Base-by-base conservation (phyloP, 148 eudicot genomes). In the Rhododendron ovatum region DNA sequence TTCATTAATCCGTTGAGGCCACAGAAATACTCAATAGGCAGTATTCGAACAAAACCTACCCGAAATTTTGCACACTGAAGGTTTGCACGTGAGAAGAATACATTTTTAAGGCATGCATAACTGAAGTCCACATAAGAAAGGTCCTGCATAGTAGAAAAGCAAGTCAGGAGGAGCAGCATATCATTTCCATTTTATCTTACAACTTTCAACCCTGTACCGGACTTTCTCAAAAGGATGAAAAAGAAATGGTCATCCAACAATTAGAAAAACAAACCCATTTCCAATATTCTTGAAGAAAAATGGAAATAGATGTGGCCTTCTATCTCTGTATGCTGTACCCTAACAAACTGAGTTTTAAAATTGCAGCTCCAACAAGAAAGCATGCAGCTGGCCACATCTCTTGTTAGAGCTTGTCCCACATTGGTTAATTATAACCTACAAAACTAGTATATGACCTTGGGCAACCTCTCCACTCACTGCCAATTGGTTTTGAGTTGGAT, bases 61-160 rank as follows among this genome's bases (percentile, higher is more conserved):
- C 89, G 90, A 89, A 96, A 96, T 84, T 96, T 96, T 35, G 99
- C 99, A 89, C 98, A 94, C 53, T 95, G 98, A 88, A 96, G 98
- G 90, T 95, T 92, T 88, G 99, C 96, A 90, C 96, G 98, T n/a
- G 99, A 96, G 90, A 96, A 96, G 90, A 95, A 95, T 30, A 96
- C 99, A 87, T 86, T 91, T 83, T 92, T 93, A 26, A 96, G 93
- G 89, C 94, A 91, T 83, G 98, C 98, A 90, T 92, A 93, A 85
- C 99, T 96, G 91, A 96, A 96, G 90, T 96, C 99, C 87, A 96
- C 98, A 90, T 74, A 91, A 55, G 99, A 96, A 82, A 96, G 92
- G 84, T 96, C 97, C 99, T 96, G 92, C 86, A 87, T 3, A 28
- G 50, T 3, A 77, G 57, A 20, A 57, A 39, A 84, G 30, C 35